Evolutionary conservation across 169 alveolate genomes (phyloP).

Genomic region (Theileria luwenshuni): DNA sequence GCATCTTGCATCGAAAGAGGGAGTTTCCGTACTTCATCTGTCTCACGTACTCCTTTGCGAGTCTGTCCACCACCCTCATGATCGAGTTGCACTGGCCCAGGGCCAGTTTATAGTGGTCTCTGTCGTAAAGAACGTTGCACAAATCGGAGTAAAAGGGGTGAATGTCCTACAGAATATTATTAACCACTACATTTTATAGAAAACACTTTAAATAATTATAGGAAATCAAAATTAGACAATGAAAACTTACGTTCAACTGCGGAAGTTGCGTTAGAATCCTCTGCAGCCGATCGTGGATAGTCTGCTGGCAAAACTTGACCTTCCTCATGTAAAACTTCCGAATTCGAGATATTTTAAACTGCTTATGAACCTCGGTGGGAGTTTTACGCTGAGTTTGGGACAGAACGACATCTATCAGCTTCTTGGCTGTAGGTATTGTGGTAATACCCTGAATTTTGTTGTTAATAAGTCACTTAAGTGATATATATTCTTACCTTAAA

Average conservation of each 20-base stretch:
- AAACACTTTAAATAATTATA: too few species aligned
- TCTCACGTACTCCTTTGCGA: conserved; percentile 96
- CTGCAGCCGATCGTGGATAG: conserved; percentile 92
- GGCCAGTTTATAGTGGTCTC: conserved; percentile 99
- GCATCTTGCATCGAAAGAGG: conserved; percentile 95
- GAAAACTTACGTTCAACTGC: conserved; percentile 88
- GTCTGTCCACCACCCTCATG: conserved; percentile 89
- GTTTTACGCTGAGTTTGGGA: conserved; percentile 98
- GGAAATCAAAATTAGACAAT: not conserved
- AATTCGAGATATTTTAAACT: conserved; percentile 96
- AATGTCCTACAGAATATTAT: conserved; percentile 84
- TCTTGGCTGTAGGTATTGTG: conserved; percentile 90
- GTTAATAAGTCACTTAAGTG: not conserved
- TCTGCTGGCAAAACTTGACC: conserved; percentile 94
- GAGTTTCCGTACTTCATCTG: conserved; percentile 95
- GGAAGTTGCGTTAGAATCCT: conserved; percentile 94
- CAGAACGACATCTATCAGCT: conserved; percentile 91
- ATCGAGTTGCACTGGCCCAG: conserved; percentile 95
- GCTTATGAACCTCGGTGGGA: conserved; percentile 98
- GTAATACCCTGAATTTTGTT: conserved; percentile 76
- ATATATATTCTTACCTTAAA: conserved; percentile 47
- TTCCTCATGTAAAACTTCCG: conserved; percentile 98
- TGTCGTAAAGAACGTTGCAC: conserved; percentile 96
- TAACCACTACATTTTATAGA: not conserved
- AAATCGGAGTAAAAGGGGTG: conserved; percentile 99